Percentiles rank a stretch among this genome's conserved stretches.
Conservation (phyloP, 192 early-diverging fungal genomes). For the Rhizophagus prolifer region DNA sequence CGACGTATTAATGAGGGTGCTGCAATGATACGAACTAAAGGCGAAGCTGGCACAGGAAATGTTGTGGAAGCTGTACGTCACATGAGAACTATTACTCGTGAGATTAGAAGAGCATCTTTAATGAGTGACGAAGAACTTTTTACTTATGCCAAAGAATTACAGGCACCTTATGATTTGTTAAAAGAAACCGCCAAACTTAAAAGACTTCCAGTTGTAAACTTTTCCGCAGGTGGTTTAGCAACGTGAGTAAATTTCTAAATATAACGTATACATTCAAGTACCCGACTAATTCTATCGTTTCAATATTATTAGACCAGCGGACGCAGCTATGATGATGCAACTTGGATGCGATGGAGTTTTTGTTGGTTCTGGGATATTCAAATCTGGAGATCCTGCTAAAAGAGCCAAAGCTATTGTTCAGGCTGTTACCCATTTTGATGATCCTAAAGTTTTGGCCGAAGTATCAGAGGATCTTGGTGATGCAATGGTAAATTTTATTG, state of each 20-base stretch:
- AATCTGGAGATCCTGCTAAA: slow-evolving; percentile 89
- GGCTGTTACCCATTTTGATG: slow-evolving; percentile 94
- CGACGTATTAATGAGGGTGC: slow-evolving; percentile 96
- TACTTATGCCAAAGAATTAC: slow-evolving; percentile 95
- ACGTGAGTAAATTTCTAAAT: slow-evolving; percentile 45
- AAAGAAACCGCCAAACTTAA: slow-evolving; percentile 85
- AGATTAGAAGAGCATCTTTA: slow-evolving; percentile 83
- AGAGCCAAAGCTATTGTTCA: slow-evolving; percentile 93
- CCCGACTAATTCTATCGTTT: background rate
- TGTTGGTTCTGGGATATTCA: slow-evolving; percentile 98
- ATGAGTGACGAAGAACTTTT: slow-evolving; percentile 91
- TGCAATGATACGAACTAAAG: slow-evolving; percentile 98
- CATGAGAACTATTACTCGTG: slow-evolving; percentile 80
- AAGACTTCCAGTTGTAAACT: slow-evolving; percentile 96
- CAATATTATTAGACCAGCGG: slow-evolving; percentile 63
- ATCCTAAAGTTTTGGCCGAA: slow-evolving; percentile 83
- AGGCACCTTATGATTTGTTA: slow-evolving; percentile 88
- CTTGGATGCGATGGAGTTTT: slow-evolving; percentile 98
- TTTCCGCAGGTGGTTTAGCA: slow-evolving; percentile 96
- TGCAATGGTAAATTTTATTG: slow-evolving; percentile 90
- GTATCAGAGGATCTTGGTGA: slow-evolving; percentile 93
- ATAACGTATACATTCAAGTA: background rate
- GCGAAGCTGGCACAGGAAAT: slow-evolving; percentile 97
- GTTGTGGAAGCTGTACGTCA: slow-evolving; percentile 98
- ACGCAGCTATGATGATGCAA: slow-evolving; percentile 99